A percentile compares a stretch with the other conserved stretches of the same genome.
These are phyloP conservation scores for Cryptococcus sp. DNA, from an alignment of 1,284 basidiomycete genomes.

Conservation along the genomic window DNA sequence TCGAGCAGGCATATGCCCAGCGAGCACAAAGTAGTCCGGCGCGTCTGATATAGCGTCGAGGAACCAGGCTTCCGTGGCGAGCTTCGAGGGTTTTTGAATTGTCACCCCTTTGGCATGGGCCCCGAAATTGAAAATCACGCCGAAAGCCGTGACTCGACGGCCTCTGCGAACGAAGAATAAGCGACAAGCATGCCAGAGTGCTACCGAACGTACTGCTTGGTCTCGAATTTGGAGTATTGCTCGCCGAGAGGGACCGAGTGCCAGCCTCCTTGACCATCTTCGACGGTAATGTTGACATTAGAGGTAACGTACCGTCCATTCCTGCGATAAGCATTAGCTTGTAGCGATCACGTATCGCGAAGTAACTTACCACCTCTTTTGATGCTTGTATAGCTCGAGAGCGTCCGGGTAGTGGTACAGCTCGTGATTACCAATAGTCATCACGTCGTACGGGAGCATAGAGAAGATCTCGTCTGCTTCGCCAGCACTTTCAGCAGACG, in stretches of 20 bases:
- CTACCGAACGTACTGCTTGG: constrained; percentile 60
- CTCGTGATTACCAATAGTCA: constrained; percentile 88
- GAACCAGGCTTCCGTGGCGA: constrained; percentile 73
- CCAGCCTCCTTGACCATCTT: constrained; percentile 56
- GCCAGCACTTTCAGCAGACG: constrained; percentile 60
- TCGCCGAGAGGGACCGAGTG: constrained; percentile 52
- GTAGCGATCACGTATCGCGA: constrained; percentile 24
- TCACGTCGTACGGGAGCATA: constrained; percentile 75
- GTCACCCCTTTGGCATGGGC: constrained; percentile 60
- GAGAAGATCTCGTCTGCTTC: constrained; percentile 74
- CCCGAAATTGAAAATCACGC: constrained; percentile 67
- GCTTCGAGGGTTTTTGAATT: constrained; percentile 68
- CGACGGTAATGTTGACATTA: constrained; percentile 78
- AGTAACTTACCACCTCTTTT: constrained; percentile 50
- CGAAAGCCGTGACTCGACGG: constrained; percentile 71
- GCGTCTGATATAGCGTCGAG: constrained; percentile 71
- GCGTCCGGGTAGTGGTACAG: constrained; percentile 76
- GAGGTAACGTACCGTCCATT: constrained; percentile 76
- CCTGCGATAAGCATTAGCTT: constrained; percentile 50
- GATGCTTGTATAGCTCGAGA: constrained; percentile 76
- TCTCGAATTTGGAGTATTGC: constrained; percentile 73
- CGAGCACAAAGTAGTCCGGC: constrained; percentile 70
- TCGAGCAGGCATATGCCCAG: constrained; percentile 50
- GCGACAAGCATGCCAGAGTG: not conserved
- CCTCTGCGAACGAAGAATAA: constrained; percentile 51